These are phyloP conservation scores for Arctium lappa DNA, from an alignment of 129 eudicot species.

Conservation along the genomic window DNA sequence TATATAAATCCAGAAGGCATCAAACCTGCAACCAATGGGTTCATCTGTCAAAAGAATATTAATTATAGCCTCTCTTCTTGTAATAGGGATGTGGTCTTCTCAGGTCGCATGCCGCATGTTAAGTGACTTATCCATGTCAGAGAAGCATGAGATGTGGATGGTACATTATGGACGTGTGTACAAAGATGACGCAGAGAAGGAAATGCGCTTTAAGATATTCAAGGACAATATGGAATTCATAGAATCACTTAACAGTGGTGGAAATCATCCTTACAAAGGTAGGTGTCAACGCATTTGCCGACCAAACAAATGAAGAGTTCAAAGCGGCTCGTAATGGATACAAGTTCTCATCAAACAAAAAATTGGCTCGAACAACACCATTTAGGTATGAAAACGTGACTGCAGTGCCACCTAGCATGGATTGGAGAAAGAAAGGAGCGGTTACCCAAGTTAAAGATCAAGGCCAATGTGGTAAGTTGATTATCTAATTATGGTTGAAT, in stretches of 20 bases:
- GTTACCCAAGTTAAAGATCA: constrained; percentile 37
- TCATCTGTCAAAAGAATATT: not conserved
- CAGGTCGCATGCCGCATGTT: constrained; percentile 14
- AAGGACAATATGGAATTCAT: constrained; percentile 27
- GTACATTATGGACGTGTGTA: too few species aligned
- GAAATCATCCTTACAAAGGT: too few species aligned
- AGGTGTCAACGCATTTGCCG: constrained; percentile 32
- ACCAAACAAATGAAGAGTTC: constrained; percentile 35
- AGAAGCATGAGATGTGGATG: too few species aligned
- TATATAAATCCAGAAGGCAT: not conserved
- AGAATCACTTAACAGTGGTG: too few species aligned
- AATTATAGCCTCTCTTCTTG: constrained; percentile 7
- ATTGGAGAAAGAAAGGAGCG: constrained; percentile 49
- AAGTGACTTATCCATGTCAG: too few species aligned
- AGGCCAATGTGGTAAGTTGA: constrained; percentile 36
- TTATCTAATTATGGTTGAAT: not conserved
- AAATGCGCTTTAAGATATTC: too few species aligned
- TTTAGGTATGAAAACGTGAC: constrained; percentile 33
- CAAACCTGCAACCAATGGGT: constrained; percentile 14
- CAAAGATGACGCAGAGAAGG: too few species aligned
- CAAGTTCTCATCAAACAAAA: not conserved
- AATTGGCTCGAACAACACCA: not conserved
- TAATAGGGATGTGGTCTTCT: constrained; percentile 14
- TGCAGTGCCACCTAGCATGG: constrained; percentile 37
- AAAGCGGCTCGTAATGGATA: constrained; percentile 12